Evolutionary conservation across 2,329 filamentous ascomycete species (phyloP).

Genomic region (Cordyceps fumosorosea): DNA sequence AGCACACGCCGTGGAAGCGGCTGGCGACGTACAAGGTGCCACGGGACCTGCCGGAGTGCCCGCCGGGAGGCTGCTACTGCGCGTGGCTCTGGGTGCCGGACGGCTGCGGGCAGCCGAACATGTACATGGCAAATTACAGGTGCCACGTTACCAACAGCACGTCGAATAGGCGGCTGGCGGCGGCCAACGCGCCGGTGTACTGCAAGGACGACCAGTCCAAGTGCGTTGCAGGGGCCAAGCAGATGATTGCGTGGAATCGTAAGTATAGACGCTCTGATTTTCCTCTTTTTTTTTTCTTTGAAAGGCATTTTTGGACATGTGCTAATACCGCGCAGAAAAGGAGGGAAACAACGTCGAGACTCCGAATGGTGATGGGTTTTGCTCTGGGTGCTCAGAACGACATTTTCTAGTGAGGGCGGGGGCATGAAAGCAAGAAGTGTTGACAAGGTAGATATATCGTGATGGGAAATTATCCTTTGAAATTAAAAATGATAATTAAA

Average conservation of each 20-base stretch:
- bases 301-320: not conserved
- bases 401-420: not conserved
- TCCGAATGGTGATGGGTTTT: not conserved
- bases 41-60: slow-evolving; percentile 19
- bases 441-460: too few relatives aligned
- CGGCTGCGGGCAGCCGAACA: slow-evolving; percentile 20
- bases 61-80: slow-evolving; percentile 20
- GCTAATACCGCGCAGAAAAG: not conserved
- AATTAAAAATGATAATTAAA: too few relatives aligned
- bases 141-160: slow-evolving; percentile 38
- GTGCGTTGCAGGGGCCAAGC: slow-evolving; percentile 39
- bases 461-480: not conserved
- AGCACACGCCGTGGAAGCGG: slow-evolving; percentile 25
- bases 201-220: slow-evolving; percentile 32
- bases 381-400: not conserved
- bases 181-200: slow-evolving; percentile 32
- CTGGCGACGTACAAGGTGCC: slow-evolving; percentile 19
- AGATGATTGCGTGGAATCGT: slow-evolving; percentile 41
- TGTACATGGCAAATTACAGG: slow-evolving; percentile 39
- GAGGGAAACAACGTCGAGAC: slow-evolving; percentile 1
- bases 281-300: not conserved
- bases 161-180: slow-evolving; percentile 29
- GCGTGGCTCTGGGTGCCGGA: slow-evolving; percentile 22
- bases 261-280: slow-evolving; percentile 5
- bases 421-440: too few relatives aligned